Percentiles rank a stretch among this genome's conserved stretches.
These are phyloP conservation scores for Glonium stellatum DNA, from an alignment of 495 filamentous ascomycete genomes.

Conservation along the genomic window DNA sequence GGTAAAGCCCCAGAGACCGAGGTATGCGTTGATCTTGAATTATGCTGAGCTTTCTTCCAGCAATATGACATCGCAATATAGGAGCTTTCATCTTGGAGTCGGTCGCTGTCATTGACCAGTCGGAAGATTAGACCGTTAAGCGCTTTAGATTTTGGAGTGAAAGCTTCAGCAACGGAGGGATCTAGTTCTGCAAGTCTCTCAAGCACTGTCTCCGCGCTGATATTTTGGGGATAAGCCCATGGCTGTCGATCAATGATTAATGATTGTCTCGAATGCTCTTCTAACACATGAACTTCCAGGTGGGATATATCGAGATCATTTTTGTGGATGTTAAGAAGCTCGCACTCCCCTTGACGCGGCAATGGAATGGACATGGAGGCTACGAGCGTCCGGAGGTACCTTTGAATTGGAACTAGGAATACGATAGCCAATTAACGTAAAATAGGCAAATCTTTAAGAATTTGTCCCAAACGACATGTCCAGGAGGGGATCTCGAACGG, in stretches of 20 bases:
- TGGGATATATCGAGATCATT: conserved; percentile 17
- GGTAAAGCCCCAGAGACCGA: conserved; percentile 12
- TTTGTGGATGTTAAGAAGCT: conserved; percentile 13
- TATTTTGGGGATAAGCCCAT: neutral
- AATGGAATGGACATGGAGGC: neutral
- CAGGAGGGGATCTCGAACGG: neutral
- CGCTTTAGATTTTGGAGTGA: conserved; percentile 4
- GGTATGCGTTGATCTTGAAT: neutral
- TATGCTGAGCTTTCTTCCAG: conserved; percentile 8
- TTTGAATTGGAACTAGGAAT: no score
- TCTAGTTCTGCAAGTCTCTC: conserved; percentile 9
- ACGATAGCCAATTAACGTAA: no score
- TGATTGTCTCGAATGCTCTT: neutral
- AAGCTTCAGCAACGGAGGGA: conserved; percentile 14
- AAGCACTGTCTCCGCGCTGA: conserved; percentile 10
- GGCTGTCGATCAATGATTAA: conserved; percentile 8
- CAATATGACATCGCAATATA: conserved; percentile 22
- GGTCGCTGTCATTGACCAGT: conserved; percentile 17
- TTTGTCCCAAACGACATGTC: no score
- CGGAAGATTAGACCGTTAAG: conserved; percentile 1
- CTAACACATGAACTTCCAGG: conserved; percentile 15
- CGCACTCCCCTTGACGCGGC: conserved; percentile 4
- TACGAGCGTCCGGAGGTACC: no score
- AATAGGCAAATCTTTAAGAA: no score
- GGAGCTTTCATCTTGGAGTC: conserved; percentile 1